Evolutionary conservation across 208 protist genomes (phyloP).

Genomic region (Histomonas meleagridis): DNA sequence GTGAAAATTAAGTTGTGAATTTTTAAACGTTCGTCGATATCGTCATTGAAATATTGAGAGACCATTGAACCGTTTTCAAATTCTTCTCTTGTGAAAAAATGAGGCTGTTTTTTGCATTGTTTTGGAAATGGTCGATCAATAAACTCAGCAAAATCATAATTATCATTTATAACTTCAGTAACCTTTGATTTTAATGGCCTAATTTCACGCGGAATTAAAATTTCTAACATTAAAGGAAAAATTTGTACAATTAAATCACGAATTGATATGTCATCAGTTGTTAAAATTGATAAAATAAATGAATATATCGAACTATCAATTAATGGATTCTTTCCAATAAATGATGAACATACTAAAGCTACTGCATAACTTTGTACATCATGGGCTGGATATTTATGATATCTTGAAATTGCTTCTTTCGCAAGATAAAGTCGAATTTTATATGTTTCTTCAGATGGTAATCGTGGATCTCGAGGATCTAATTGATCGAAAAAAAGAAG

Average conservation of each 20-base stretch:
- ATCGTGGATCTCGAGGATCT: not conserved
- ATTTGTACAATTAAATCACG: not conserved
- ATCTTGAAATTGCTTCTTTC: not conserved
- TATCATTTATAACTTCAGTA: not conserved
- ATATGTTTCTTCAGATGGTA: not conserved
- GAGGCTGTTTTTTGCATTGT: not conserved
- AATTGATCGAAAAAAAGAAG: not conserved
- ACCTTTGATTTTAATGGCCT: not conserved
- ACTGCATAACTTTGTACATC: slow-evolving; percentile 3
- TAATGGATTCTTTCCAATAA: not conserved
- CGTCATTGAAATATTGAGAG: not conserved
- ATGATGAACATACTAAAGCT: not conserved
- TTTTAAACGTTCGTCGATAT: not conserved
- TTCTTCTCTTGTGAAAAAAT: not conserved
- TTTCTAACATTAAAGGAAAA: not conserved
- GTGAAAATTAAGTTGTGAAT: not conserved
- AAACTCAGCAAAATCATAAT: not conserved
- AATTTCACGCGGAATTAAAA: not conserved
- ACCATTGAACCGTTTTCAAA: not conserved
- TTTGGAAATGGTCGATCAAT: not conserved
- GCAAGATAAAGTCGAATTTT: not conserved
- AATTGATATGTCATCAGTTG: not conserved
- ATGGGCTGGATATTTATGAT: not conserved
- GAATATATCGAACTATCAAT: not conserved
- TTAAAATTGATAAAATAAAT: not conserved